A percentile compares a stretch with the other conserved stretches of the same genome.
Evolutionary conservation across 768 basidiomycete genomes (phyloP).

Genomic region (Kwoniella sp.): DNA sequence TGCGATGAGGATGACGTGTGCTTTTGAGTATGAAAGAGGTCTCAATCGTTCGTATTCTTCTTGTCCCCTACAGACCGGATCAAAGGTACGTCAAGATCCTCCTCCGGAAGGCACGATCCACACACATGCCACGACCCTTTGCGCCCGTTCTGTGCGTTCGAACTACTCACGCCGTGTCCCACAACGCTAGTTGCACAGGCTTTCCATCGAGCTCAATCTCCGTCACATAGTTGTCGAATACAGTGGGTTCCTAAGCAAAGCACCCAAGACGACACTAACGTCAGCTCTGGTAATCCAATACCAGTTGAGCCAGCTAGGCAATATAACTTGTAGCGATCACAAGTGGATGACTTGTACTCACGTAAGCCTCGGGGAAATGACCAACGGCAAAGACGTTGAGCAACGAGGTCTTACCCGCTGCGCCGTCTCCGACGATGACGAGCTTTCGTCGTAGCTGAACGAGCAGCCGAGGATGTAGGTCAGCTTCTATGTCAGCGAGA

Average conservation of each 20-base stretch:
- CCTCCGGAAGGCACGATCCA: neutral
- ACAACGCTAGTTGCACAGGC: constrained; percentile 91
- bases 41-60: constrained; percentile 98
- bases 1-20: constrained; percentile 97
- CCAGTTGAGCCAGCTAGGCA: neutral
- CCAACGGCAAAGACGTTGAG: constrained; percentile 51
- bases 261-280: constrained; percentile 11
- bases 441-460: constrained; percentile 88
- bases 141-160: neutral
- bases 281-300: neutral
- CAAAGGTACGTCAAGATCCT: neutral
- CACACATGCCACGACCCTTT: neutral
- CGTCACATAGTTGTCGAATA: constrained; percentile 98
- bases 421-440: constrained; percentile 92
- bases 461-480: neutral
- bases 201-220: constrained; percentile 98
- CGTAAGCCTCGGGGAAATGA: constrained; percentile 53
- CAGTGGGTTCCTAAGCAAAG: constrained; percentile 63
- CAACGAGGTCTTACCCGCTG: constrained; percentile 76
- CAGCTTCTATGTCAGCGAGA: neutral
- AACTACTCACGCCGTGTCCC: constrained; percentile 93
- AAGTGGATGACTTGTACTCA: constrained; percentile 11
- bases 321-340: too few species aligned
- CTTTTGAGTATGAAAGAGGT: constrained; percentile 96
- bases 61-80: constrained; percentile 69